phyloP scores from a whole-genome alignment of 1,284 basidiomycete species.

The Tilletiaria anomala region DNA sequence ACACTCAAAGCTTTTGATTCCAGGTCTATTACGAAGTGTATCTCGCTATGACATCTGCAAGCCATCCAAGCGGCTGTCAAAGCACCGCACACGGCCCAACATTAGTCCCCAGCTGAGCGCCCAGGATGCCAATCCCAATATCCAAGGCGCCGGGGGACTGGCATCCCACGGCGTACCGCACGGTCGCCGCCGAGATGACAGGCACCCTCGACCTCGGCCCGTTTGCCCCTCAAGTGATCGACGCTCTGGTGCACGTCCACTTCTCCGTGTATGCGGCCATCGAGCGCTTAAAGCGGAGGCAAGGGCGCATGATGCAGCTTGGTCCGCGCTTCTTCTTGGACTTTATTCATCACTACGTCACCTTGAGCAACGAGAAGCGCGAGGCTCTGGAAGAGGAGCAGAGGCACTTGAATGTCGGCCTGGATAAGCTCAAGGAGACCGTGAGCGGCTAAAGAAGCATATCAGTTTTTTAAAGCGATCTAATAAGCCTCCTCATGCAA shows the following conservation, averaged over 20 bases:
- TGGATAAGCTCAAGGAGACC: conserved; percentile 90
- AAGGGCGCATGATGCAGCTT: conserved; percentile 89
- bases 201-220: conserved; percentile 30
- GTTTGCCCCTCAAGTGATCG: conserved; percentile 51
- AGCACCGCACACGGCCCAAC: too few species aligned
- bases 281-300: conserved; percentile 69
- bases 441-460: conserved; percentile 32
- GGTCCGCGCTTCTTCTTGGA: conserved; percentile 96
- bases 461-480: neutral
- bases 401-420: conserved; percentile 90
- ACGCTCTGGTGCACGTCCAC: conserved; percentile 85
- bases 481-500: neutral
- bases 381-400: conserved; percentile 98
- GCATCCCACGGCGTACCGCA: conserved; percentile 36
- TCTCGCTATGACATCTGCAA: too few species aligned
- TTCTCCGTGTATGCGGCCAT: conserved; percentile 79
- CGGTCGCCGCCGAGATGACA: conserved; percentile 33
- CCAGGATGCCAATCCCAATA: too few species aligned
- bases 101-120: too few species aligned
- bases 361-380: conserved; percentile 92
- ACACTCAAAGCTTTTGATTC: too few species aligned
- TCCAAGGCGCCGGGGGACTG: conserved; percentile 37
- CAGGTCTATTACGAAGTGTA: too few species aligned
- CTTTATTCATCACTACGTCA: conserved; percentile 95
- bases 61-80: too few species aligned